Base-by-base conservation (phyloP, 2,329 filamentous ascomycete species). In the Scedosporium apiospermum region DNA sequence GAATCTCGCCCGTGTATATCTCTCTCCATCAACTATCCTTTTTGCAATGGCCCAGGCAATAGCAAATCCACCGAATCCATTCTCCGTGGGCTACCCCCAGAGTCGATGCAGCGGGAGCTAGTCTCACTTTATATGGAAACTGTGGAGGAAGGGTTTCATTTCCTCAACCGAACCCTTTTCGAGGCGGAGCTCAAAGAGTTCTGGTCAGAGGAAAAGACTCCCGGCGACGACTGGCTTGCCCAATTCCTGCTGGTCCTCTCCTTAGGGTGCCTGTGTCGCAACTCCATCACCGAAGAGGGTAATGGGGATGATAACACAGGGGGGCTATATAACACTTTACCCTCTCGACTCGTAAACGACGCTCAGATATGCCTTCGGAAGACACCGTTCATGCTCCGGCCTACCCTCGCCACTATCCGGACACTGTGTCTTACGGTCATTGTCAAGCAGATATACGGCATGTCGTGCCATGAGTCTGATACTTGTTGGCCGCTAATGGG, bases 341-440 rank as follows among this genome's bases (percentile, higher is more conserved):
- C 4, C 72, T 69, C 1, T 71, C 74, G 64, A 66, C 74, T 27
- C 72, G 74, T 72, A 7, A 26, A 53, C n/a, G 73, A 71, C 3
- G 70, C 73, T 6, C 72, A 74, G 61, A 71, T 72, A 0, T 75
- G 72, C 44, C 68, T 75, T 4, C 71, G 73, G 68, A 71, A 74
- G 65, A 74, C 72, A 3, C 72, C 72, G 2, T 74, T 73, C 63
- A 74, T 74, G 69, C 73, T 74, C 57, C 71, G 73, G 1, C 73
- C 73, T 9, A 74, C 70, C 2, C 64, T 74, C 44, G 65, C 71
- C n/a, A 66, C 68, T 1, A 66, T 75, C 10, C 70, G 71, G 62
- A 66, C 69, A 1, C 62, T 74, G 16, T 67, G 68, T 16, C 65
- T 75, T 21, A 72, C 73, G 68, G 69, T 72, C 23, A 69, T 74